These are phyloP conservation scores for Phalaenopsis equestris DNA, from an alignment of 106 monocot genomes.

Conservation along the genomic window DNA sequence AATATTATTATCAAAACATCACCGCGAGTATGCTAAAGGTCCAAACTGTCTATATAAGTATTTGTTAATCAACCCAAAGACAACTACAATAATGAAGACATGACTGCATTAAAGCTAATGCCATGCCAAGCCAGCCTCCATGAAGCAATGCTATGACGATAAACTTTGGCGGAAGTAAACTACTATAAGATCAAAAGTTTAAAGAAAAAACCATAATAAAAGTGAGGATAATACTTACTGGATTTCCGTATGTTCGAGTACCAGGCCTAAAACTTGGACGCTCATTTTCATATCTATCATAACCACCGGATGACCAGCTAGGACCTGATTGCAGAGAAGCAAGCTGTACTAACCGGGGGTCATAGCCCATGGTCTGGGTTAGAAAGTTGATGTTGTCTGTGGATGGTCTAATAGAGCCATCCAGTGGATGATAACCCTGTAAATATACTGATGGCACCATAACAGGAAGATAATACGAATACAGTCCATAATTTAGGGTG, in stretches of 20 bases:
- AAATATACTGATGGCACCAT: conserved; percentile 39
- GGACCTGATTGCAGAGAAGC: conserved; percentile 43
- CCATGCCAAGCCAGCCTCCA: too few species aligned
- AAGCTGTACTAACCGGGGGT: conserved; percentile 49
- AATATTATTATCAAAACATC: too few species aligned
- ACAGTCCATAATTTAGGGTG: conserved; percentile 17
- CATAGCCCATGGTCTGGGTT: conserved; percentile 37
- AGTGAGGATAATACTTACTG: conserved; percentile 37
- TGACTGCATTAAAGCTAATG: too few species aligned
- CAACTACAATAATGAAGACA: too few species aligned
- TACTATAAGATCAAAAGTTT: background rate
- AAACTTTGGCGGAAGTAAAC: background rate
- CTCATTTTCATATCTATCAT: conserved; percentile 52
- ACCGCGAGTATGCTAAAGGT: too few species aligned
- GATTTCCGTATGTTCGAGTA: conserved; percentile 87
- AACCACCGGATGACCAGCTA: conserved; percentile 31
- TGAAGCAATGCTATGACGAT: too few species aligned
- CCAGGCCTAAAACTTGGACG: conserved; percentile 64
- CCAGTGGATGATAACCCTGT: conserved; percentile 48
- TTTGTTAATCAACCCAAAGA: too few species aligned
- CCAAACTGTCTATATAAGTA: too few species aligned
- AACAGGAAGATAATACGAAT: conserved; percentile 25
- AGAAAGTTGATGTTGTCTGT: conserved; percentile 35
- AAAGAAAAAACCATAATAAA: background rate
- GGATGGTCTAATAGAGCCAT: conserved; percentile 55